A percentile compares a stretch with the other conserved stretches of the same genome.
Conservation (phyloP, 306 rosid species). For the Purshia tridentata region DNA sequence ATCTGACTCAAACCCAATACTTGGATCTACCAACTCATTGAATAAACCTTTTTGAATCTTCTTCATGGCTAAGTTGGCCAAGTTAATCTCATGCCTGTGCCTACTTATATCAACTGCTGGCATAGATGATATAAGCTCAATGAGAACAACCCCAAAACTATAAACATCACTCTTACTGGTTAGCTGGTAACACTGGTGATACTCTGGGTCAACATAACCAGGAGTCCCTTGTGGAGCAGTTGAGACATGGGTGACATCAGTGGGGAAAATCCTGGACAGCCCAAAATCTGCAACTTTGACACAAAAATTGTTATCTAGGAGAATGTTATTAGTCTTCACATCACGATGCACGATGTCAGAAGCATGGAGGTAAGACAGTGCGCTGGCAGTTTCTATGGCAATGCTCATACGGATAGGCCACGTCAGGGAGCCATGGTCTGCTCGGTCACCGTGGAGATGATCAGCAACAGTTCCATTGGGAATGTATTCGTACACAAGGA, state of each 20-base stretch:
- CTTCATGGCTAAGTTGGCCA: constrained; percentile 46
- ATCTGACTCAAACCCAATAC: constrained; percentile 55
- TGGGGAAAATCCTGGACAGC: constrained; percentile 61
- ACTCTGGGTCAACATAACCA: constrained; percentile 74
- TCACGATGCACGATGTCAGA: constrained; percentile 72
- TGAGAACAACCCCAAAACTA: constrained; percentile 70
- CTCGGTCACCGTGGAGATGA: constrained; percentile 65
- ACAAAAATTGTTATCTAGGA: constrained; percentile 46
- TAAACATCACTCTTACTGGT: constrained; percentile 74
- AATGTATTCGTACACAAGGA: constrained; percentile 73
- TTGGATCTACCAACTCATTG: constrained; percentile 51
- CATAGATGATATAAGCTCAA: constrained; percentile 66
- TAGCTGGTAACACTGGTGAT: constrained; percentile 61
- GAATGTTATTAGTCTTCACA: constrained; percentile 73
- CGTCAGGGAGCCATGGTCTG: constrained; percentile 36
- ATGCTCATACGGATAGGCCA: constrained; percentile 64
- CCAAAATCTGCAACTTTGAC: constrained; percentile 85
- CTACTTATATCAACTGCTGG: constrained; percentile 62
- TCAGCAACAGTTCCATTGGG: constrained; percentile 71
- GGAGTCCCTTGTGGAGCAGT: constrained; percentile 84
- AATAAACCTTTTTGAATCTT: constrained; percentile 43
- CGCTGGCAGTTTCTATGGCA: constrained; percentile 65
- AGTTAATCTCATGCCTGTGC: constrained; percentile 57
- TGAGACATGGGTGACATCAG: constrained; percentile 60
- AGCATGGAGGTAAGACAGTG: constrained; percentile 73